Evolutionary conservation across 768 basidiomycete species (phyloP), one percentile per base, ranked within the genome.

Genomic region (Solioccasus polychromus): DNA sequence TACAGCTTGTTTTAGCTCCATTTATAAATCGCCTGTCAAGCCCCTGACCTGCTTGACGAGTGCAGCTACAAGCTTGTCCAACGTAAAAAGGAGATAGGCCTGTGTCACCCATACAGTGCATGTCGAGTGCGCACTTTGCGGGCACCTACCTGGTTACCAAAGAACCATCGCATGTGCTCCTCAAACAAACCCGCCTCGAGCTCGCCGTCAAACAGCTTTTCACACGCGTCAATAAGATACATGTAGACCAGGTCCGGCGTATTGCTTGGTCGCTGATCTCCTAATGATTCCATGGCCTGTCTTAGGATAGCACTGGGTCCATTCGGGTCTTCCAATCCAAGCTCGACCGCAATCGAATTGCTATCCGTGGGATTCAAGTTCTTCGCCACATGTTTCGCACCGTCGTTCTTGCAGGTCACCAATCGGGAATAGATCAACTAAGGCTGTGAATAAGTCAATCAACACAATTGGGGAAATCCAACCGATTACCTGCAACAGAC

Each of bases 161-260:
- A 93, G 70, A 94, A 88, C 80, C 91, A 90, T 52, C 96, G 73
- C 82, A 97, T 82, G 59, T 92, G 90, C 63, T 98, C 96, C 65
- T 98, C 95, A 58, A 93, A 98, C 18, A 83, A 81, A n/a, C 77
- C 70, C 61, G 86, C 88, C 64, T 98, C 96, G 48, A 98, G 75
- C 61, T 98, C 94, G 51, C 80, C 85, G 57, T 92, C 92, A 61
- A 98, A 97, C 32, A 95, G 66, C 73, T 89, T 90, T 68, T 98
- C 95, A 63, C 90, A 92, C 9, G 90, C 86, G 47, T 85, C 88
- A 26, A 98, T 71, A 41, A 95, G 77, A 59, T 94, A 92, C 70
- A 82, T 73, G 69, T 98, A 98, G 49, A 91, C 85, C 59, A 87
- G 76, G 54, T 85, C 84, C 32, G 74, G 68, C 22, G 73, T 72